Conservation (phyloP, 257 asterid genomes). For the Solanum rostratum region DNA sequence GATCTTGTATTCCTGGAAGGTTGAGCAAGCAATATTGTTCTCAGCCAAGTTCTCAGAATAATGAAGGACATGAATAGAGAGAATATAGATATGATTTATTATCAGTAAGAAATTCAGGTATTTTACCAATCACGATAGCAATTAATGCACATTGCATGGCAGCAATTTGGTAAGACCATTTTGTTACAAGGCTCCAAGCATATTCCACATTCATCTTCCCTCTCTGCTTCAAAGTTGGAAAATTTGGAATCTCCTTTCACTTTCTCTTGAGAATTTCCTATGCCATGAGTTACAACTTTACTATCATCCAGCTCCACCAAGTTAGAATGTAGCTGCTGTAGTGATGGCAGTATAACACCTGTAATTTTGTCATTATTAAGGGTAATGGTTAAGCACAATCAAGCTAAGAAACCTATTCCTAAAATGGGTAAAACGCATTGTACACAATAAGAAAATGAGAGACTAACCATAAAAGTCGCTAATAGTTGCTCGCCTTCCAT, state of each 20-base stretch:
- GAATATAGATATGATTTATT: background rate
- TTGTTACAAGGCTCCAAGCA: conserved; percentile 86
- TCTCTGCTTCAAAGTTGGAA: conserved; percentile 27
- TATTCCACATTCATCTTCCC: conserved; percentile 66
- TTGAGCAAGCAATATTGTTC: background rate
- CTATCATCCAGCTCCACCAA: conserved; percentile 24
- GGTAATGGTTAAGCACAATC: background rate
- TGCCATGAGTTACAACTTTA: conserved; percentile 13
- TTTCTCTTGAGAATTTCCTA: conserved; percentile 24
- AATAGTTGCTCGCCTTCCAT: conserved; percentile 67
- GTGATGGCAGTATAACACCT: conserved; percentile 83
- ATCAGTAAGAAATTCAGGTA: background rate
- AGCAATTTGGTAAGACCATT: conserved; percentile 84
- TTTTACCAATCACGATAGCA: conserved; percentile 85
- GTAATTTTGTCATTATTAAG: conserved; percentile 10
- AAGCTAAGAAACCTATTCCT: background rate
- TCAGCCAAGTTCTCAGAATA: background rate
- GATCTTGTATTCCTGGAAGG: conserved; percentile 68
- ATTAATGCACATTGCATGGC: conserved; percentile 90
- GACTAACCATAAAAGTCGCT: conserved; percentile 72
- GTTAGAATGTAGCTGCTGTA: conserved; percentile 58
- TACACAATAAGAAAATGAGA: background rate
- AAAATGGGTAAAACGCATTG: background rate
- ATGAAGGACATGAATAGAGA: background rate
- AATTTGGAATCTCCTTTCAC: conserved; percentile 16